Percentiles rank a stretch among this genome's conserved stretches.
Evolutionary conservation across 2,329 filamentous ascomycete genomes (phyloP).

Genomic region (Aureobasidium leucospermi): DNA sequence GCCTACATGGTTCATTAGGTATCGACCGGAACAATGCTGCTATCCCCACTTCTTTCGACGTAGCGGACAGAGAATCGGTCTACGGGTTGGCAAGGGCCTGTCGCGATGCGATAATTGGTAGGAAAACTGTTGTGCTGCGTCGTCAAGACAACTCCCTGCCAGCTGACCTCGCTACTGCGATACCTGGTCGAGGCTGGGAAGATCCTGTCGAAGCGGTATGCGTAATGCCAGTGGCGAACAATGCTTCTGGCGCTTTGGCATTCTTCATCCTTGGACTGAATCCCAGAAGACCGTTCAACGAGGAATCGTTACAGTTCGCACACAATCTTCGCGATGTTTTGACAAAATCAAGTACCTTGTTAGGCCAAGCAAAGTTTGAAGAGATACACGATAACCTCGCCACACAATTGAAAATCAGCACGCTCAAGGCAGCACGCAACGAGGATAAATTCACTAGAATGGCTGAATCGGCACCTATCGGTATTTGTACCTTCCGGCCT

Average conservation of each 20-base stretch:
- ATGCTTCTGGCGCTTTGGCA: slow-evolving; percentile 29
- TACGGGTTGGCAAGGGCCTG: slow-evolving; percentile 17
- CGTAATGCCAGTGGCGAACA: slow-evolving; percentile 21
- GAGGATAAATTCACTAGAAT: slow-evolving; percentile 35
- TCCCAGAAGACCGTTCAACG: slow-evolving; percentile 31
- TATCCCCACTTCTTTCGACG: slow-evolving; percentile 22
- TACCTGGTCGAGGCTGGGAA: slow-evolving; percentile 12
- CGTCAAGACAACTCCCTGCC: slow-evolving; percentile 11
- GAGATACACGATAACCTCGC: slow-evolving; percentile 32
- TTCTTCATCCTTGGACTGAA: slow-evolving; percentile 35
- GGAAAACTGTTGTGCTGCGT: slow-evolving; percentile 7
- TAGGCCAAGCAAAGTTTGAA: slow-evolving; percentile 29
- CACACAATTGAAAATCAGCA: slow-evolving; percentile 27
- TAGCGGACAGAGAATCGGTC: slow-evolving; percentile 2
- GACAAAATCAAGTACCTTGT: slow-evolving; percentile 32
- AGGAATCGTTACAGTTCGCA: slow-evolving; percentile 33
- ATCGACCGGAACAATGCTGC: slow-evolving; percentile 20
- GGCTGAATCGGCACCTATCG: slow-evolving; percentile 33
- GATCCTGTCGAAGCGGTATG: slow-evolving; percentile 10
- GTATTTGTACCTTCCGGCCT: slow-evolving; percentile 32
- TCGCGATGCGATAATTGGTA: neutral
- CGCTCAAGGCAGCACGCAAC: slow-evolving; percentile 26
- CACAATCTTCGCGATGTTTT: slow-evolving; percentile 31
- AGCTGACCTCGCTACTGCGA: neutral
- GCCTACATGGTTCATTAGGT: slow-evolving; percentile 23